These are phyloP conservation scores for Citrus cavaleriei DNA, from an alignment of 345 rosid species.

Conservation along the genomic window DNA sequence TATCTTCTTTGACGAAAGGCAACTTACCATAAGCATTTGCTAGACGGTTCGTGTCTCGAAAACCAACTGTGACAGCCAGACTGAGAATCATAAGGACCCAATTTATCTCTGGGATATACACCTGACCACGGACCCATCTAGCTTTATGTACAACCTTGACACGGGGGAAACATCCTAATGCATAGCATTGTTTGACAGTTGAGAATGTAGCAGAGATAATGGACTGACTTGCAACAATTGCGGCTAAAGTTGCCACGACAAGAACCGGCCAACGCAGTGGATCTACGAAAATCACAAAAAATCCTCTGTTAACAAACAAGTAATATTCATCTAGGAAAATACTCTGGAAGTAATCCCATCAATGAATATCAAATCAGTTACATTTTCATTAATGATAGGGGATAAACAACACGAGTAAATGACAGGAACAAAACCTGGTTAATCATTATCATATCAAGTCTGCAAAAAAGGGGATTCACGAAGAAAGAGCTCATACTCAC, in stretches of 20 bases:
- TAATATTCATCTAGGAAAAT: not conserved
- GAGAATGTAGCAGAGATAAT: conserved; percentile 75
- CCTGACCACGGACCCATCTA: conserved; percentile 77
- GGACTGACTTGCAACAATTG: conserved; percentile 85
- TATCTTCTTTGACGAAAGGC: not conserved
- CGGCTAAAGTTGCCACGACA: conserved; percentile 69
- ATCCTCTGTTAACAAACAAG: conserved; percentile 5
- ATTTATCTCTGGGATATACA: conserved; percentile 92
- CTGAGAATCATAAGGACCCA: conserved; percentile 92
- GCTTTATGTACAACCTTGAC: conserved; percentile 86
- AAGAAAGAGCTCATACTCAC: not conserved
- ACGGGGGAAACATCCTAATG: conserved; percentile 91
- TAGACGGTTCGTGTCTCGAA: conserved; percentile 50
- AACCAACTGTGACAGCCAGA: conserved; percentile 59
- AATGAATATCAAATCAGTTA: not conserved
- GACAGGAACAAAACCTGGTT: not conserved
- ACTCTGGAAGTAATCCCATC: conserved; percentile 3
- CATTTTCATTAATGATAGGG: not conserved
- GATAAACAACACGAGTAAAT: not conserved
- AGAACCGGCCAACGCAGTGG: conserved; percentile 73
- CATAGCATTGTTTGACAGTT: conserved; percentile 73
- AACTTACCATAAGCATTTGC: conserved; percentile 86
- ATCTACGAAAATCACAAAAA: conserved; percentile 41
- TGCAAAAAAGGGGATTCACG: not conserved
- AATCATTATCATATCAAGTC: not conserved